Conservation (phyloP, 176 grass and related monocot genomes). For the Chrysopogon serrulatus region DNA sequence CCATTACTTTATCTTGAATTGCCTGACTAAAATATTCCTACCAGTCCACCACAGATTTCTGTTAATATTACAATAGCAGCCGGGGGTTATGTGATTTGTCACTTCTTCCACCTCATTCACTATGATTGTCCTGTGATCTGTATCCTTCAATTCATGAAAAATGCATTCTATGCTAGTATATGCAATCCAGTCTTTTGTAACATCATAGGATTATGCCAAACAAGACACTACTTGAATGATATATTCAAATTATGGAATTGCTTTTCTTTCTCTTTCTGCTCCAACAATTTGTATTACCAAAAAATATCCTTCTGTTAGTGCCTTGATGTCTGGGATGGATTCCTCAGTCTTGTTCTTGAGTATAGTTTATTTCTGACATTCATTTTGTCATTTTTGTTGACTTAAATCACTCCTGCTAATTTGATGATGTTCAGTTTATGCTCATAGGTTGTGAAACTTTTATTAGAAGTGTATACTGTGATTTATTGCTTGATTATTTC, state of each 20-base stretch:
- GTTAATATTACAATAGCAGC: not conserved
- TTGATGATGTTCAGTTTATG: not conserved
- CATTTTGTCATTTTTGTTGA: not conserved
- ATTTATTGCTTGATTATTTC: not conserved
- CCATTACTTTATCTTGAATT: not conserved
- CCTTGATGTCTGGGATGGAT: conserved; percentile 3
- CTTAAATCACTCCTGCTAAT: not conserved
- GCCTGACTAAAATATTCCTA: not conserved
- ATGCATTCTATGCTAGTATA: conserved; percentile 19
- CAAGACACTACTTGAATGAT: conserved; percentile 19
- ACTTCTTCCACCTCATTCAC: not conserved
- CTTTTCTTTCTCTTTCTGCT: not conserved
- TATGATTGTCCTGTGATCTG: not conserved
- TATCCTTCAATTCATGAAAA: conserved; percentile 15
- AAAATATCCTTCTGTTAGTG: not conserved
- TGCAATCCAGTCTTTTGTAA: conserved; percentile 24
- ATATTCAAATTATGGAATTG: not conserved
- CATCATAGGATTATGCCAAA: conserved; percentile 29
- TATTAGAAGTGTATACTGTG: not conserved
- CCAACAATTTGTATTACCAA: not conserved
- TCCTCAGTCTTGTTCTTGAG: not conserved
- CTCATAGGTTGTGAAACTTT: not conserved
- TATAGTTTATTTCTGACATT: not conserved
- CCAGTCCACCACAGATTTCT: not conserved
- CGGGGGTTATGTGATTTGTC: not conserved